Evolutionary conservation across 1,284 basidiomycete genomes (phyloP), one percentile per base, ranked within the genome.

Genomic region (Trametes versicolor): DNA sequence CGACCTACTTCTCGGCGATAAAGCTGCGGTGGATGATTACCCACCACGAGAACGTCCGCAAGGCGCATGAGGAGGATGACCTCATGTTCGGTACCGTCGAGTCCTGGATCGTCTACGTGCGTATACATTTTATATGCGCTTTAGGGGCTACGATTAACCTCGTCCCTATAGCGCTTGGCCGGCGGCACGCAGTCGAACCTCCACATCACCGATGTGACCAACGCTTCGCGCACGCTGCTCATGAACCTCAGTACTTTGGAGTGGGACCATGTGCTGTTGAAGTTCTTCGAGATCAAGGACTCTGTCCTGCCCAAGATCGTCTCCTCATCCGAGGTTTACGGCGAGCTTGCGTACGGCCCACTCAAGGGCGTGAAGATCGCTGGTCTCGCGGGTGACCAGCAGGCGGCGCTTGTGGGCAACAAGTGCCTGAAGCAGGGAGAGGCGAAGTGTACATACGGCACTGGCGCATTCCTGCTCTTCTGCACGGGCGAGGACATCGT

Each of bases 11-110:
- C 80, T 97, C 96, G 10, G 96, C 93, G 3, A 92, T 97, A 79
- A 99, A 99, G 82, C 84, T 98, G 64, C 88, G 93, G 52, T 99
- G 97, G 97, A 96, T 99, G 92, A 87, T 98, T 66, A 93, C 97
- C 77, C 90, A 99, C 77, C 80, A 93, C 71, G 84, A 87, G n/a
- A 87, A 89, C 41, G 96, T 99, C 52, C 80, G 84, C 53, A 83
- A 87, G 65, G 97, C 97, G 0, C 91, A 97, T 76, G 90, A 94
- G 45, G 80, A 86, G 54, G 95, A 95, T 75, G 88, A 94, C 71
- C 85, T 99, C 36, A 81, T 92, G 52, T 97, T 98, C 73, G 97
- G 97, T 36, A 99, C 98, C 0, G 91, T 99, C 62, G 98, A 99
- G 79, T 95, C 93, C 37, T 99, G 97, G 96, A 87, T 99, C 62